These are phyloP conservation scores for thale cress (Arabidopsis thaliana) DNA, from an alignment of 345 rosid genomes.

Conservation along the genomic window TAIR10.1 NC_003076.8:23680501-23681000, in stretches of 20 bases:
- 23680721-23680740: not conserved
- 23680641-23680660: not conserved
- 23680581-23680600: not conserved
- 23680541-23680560: constrained; percentile 66
- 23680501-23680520: constrained; percentile 77
- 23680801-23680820: not conserved
- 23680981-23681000: not conserved
- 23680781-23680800: not conserved
- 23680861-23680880: not conserved
- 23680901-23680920: constrained; percentile 3
- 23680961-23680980: not conserved
- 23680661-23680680: not conserved
- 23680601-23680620: not conserved
- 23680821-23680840: constrained; percentile 10
- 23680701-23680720: not conserved
- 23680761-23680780: not conserved
- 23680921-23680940: not conserved
- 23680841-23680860: constrained; percentile 19
- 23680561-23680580: constrained; percentile 7
- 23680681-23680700: not conserved
- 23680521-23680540: constrained; percentile 75
- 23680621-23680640: not conserved
- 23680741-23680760: not conserved
- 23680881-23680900: not conserved
- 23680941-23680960: not conserved